These are phyloP conservation scores for Eremothecium cymbalariae DNA, from an alignment of 1,139 yeast species.

Conservation along the genomic window DNA sequence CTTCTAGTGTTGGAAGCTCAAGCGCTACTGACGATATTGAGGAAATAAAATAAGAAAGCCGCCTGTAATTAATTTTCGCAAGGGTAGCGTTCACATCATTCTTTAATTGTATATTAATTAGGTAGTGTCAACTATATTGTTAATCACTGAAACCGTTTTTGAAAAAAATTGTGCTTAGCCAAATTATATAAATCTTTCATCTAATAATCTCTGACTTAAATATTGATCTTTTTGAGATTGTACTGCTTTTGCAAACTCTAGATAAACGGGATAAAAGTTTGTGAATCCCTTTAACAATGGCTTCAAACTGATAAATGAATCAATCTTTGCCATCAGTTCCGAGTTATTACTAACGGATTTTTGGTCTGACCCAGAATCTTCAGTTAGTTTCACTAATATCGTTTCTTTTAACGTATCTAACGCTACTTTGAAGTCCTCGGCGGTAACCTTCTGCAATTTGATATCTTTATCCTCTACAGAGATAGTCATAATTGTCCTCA, in stretches of 20 bases:
- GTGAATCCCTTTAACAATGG: conserved; percentile 47
- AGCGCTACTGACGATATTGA: no score
- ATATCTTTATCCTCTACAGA: conserved; percentile 13
- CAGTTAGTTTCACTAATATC: conserved; percentile 34
- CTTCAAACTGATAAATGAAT: conserved; percentile 39
- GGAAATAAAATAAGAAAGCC: conserved; percentile 1
- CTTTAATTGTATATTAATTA: no score
- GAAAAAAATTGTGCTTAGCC: no score
- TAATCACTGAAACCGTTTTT: no score
- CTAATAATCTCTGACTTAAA: conserved; percentile 22
- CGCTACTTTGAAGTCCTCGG: conserved; percentile 36
- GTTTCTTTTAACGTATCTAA: conserved; percentile 38
- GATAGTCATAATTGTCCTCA: conserved; percentile 34
- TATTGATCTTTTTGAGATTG: conserved; percentile 34
- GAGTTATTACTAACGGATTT: conserved; percentile 26
- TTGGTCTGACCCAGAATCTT: conserved; percentile 17
- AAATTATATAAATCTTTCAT: no score
- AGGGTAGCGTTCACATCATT: background rate
- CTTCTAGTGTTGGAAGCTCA: no score
- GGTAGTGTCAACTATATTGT: no score
- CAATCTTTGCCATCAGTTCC: conserved; percentile 35
- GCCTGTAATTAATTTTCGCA: background rate
- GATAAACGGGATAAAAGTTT: conserved; percentile 42
- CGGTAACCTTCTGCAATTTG: conserved; percentile 10
- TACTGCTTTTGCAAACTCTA: conserved; percentile 37